A percentile compares a stretch with the other conserved stretches of the same genome.
phyloP scores from a whole-genome alignment of 192 early-diverging fungal genomes.

The Chytriomyces confervae region DNA sequence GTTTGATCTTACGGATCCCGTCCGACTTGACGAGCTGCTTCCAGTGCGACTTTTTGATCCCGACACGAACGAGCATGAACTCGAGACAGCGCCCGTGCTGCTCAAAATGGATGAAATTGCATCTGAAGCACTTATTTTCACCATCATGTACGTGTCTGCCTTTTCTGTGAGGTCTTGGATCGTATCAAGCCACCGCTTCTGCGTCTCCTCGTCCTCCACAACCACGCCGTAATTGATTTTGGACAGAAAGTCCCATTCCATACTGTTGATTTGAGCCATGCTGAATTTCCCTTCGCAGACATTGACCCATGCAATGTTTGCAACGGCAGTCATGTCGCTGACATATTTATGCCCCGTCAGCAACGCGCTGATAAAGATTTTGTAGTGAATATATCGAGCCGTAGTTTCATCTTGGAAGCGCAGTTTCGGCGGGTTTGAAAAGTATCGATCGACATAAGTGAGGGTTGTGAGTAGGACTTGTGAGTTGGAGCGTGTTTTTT shows the following conservation, averaged over 20 bases:
- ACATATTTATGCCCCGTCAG: slow-evolving; percentile 17
- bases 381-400: neutral
- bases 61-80: neutral
- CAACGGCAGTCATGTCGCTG: slow-evolving; percentile 1
- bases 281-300: slow-evolving; percentile 7
- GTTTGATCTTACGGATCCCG: neutral
- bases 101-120: slow-evolving; percentile 6
- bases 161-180: slow-evolving; percentile 20
- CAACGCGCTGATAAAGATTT: neutral
- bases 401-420: neutral
- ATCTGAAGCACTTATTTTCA: slow-evolving; percentile 3
- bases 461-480: slow-evolving; percentile 7
- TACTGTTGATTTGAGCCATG: slow-evolving; percentile 4
- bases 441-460: slow-evolving; percentile 19
- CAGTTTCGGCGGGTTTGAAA: neutral
- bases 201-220: slow-evolving; percentile 23
- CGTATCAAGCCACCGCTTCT: slow-evolving; percentile 22
- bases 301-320: slow-evolving; percentile 9
- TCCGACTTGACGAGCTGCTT: neutral
- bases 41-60: neutral
- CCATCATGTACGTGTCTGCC: slow-evolving; percentile 25
- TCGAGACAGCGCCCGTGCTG: neutral
- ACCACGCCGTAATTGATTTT: slow-evolving; percentile 14
- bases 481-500: slow-evolving; percentile 1
- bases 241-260: slow-evolving; percentile 16